These are phyloP conservation scores for Pythium insidiosum DNA, from an alignment of 352 stramenopile species.

Conservation along the genomic window DNA sequence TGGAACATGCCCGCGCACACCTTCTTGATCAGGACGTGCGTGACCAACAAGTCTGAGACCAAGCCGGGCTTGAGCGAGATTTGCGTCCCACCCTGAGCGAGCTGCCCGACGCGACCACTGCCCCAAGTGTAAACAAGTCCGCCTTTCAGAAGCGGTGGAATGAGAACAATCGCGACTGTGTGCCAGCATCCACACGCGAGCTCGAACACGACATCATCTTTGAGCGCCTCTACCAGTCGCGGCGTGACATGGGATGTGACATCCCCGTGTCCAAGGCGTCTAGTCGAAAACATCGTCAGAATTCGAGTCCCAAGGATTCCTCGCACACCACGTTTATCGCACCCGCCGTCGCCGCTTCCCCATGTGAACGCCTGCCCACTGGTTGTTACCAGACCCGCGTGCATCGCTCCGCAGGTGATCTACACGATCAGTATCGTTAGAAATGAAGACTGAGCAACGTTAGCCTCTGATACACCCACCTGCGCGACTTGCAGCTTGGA, in stretches of 20 bases:
- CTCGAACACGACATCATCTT: constrained; percentile 72
- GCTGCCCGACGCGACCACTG: constrained; percentile 85
- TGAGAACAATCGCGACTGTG: constrained; percentile 80
- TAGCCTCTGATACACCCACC: constrained; percentile 24
- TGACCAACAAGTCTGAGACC: constrained; percentile 75
- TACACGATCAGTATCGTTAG: constrained; percentile 6
- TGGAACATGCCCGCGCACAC: constrained; percentile 87
- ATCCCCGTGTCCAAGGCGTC: constrained; percentile 68
- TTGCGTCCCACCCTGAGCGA: constrained; percentile 69
- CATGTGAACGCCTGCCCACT: constrained; percentile 72
- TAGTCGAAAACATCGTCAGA: too few relatives aligned
- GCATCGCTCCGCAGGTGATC: constrained; percentile 74
- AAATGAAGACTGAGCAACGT: too few relatives aligned
- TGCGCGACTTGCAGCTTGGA: constrained; percentile 51
- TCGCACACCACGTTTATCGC: too few relatives aligned
- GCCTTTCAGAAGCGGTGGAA: constrained; percentile 78
- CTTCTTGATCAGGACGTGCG: constrained; percentile 79
- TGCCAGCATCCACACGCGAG: constrained; percentile 84
- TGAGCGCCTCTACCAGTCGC: constrained; percentile 61
- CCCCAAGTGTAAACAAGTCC: constrained; percentile 90
- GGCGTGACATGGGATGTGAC: constrained; percentile 61
- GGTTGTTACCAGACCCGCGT: constrained; percentile 66
- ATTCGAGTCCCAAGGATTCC: too few relatives aligned
- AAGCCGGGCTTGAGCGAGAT: constrained; percentile 58
- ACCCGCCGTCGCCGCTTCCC: constrained; percentile 81